Evolutionary conservation across 805 yeast genomes (phyloP).

Genomic region (Wickerhamiella australiensis): DNA sequence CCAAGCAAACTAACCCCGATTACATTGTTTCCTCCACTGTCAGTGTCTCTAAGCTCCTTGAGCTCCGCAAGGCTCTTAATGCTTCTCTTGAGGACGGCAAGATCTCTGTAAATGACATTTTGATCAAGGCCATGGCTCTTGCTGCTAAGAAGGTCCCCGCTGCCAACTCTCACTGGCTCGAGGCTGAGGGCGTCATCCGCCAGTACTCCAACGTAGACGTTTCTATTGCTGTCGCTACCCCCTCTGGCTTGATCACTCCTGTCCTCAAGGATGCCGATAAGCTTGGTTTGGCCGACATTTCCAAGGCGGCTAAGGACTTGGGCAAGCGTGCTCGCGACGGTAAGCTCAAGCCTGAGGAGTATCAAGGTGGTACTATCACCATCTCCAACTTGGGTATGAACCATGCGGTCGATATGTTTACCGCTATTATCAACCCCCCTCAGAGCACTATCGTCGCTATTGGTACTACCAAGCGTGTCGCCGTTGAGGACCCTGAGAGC

Average conservation of each 20-base stretch:
- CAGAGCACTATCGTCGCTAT: constrained; percentile 89
- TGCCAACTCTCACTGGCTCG: constrained; percentile 90
- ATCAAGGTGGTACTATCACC: constrained; percentile 98
- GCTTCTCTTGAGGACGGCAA: constrained; percentile 65
- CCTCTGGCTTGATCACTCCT: constrained; percentile 94
- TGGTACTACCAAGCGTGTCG: constrained; percentile 84
- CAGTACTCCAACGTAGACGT: constrained; percentile 87
- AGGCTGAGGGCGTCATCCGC: constrained; percentile 78
- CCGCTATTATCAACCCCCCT: constrained; percentile 97
- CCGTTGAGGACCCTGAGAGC: constrained; percentile 82
- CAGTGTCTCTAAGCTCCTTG: constrained; percentile 78
- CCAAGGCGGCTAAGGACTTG: constrained; percentile 74
- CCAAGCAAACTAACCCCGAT: constrained; percentile 79
- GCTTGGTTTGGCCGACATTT: constrained; percentile 75
- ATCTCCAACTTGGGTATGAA: constrained; percentile 99
- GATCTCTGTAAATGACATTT: constrained; percentile 85
- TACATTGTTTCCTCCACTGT: constrained; percentile 82
- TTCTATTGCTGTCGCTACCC: constrained; percentile 97
- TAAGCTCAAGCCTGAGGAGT: constrained; percentile 90
- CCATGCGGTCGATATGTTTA: constrained; percentile 80
- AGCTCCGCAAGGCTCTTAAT: constrained; percentile 83
- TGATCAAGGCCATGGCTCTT: constrained; percentile 86
- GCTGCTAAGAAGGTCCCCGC: constrained; percentile 87
- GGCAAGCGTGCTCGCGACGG: constrained; percentile 94
- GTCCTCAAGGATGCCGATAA: constrained; percentile 79